Evolutionary conservation across 306 rosid species (phyloP).

Genomic region (peach (Prunus persica)): DNA sequence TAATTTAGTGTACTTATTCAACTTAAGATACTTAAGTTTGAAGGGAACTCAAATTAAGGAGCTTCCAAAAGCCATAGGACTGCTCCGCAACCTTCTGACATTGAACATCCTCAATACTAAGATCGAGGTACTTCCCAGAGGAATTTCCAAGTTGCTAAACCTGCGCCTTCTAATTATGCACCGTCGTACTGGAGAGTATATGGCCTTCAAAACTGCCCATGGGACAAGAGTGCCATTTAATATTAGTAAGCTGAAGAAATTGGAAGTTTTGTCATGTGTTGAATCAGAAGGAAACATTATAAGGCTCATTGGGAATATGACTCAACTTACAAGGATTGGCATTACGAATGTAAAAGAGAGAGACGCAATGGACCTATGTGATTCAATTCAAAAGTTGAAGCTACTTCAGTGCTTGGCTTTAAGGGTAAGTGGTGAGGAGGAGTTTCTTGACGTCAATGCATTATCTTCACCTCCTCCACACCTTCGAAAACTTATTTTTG

Average conservation of each 20-base stretch:
- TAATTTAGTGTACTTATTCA: constrained; percentile 7
- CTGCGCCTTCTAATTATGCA: not conserved
- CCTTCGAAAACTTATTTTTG: not conserved
- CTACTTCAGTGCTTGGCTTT: not conserved
- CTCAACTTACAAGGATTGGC: constrained; percentile 10
- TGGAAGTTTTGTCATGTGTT: constrained; percentile 2
- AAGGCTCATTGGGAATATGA: not conserved
- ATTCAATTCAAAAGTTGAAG: constrained; percentile 12
- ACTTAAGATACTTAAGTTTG: constrained; percentile 18
- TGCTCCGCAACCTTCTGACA: constrained; percentile 19
- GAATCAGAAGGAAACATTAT: not conserved
- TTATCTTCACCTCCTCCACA: constrained; percentile 19
- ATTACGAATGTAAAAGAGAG: not conserved
- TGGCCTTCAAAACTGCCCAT: not conserved
- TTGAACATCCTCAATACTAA: not conserved
- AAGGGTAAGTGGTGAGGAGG: not conserved
- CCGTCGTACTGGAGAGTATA: rapidly evolving
- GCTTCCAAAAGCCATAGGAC: constrained; percentile 28
- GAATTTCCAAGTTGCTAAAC: not conserved
- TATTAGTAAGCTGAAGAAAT: not conserved
- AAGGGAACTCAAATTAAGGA: constrained; percentile 1
- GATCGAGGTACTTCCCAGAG: constrained; percentile 10
- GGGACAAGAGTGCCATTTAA: not conserved
- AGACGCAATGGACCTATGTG: constrained; percentile 7
- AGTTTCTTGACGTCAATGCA: not conserved